Percentiles rank a stretch among this genome's conserved stretches.
Evolutionary conservation across 1,139 yeast species (phyloP).

Genomic region (Kluyveromyces sp.): DNA sequence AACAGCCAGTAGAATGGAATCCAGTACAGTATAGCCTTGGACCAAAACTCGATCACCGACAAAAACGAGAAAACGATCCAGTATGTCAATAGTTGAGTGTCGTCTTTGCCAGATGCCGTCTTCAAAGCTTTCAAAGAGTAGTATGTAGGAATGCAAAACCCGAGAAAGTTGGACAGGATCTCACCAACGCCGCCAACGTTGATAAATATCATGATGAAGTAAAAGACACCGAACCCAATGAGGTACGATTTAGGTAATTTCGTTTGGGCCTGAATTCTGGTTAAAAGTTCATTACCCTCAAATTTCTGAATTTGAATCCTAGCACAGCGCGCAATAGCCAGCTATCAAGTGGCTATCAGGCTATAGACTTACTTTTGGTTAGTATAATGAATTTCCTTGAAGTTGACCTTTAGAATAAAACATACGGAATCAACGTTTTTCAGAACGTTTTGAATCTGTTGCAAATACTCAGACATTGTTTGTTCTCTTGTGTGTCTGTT

Average conservation of each 20-base stretch:
- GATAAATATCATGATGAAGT: conserved; percentile 71
- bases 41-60: conserved; percentile 92
- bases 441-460: conserved; percentile 8
- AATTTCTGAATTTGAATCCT: conserved; percentile 34
- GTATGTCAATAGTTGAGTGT: conserved; percentile 81
- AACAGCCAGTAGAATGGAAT: conserved; percentile 92
- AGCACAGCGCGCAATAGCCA: neutral
- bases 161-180: conserved; percentile 84
- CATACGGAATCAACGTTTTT: conserved; percentile 12
- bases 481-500: neutral
- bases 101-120: conserved; percentile 62
- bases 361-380: neutral
- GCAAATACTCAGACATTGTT: conserved; percentile 12
- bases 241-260: conserved; percentile 85
- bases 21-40: conserved; percentile 86
- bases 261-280: conserved; percentile 54
- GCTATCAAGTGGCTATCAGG: too few species aligned
- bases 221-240: conserved; percentile 53
- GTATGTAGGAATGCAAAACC: conserved; percentile 86
- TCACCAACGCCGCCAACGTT: conserved; percentile 94
- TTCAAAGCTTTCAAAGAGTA: conserved; percentile 79
- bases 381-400: too few species aligned
- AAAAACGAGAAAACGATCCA: conserved; percentile 96
- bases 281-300: conserved; percentile 38
- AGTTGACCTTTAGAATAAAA: too few species aligned